Evolutionary conservation across 2,329 filamentous ascomycete species (phyloP), one percentile per base, ranked within the genome.

Genomic region (Epichloe baconii): DNA sequence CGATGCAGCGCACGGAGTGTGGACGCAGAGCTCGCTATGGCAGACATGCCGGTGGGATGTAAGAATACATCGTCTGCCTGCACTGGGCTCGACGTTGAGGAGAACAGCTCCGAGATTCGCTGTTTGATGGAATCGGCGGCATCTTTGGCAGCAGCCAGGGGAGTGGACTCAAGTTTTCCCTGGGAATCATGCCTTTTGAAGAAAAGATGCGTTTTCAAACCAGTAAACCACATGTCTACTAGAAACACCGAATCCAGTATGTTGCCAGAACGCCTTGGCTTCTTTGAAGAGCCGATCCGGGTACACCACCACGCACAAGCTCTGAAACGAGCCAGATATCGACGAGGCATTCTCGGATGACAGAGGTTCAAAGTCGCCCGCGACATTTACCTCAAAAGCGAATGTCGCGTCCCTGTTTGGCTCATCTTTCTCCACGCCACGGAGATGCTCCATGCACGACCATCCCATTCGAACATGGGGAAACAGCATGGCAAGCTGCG

Each of bases 31-130:
- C 59, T 58, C 5, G 56, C 56, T 14, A 80, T 72, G n/a, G 70
- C 67, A 2, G 71, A 69, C 76, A 79, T 80, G 19, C 76, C 76
- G 2, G 69, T 72, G 12, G 68, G 67, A 54, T 72, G 77, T 4
- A 79, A 62, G 46, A 68, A 76, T 0, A 79, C 67, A 55, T 77
- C 71, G 2, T 59, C 53, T 5, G 15, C n/a, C 6, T 17, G 17
- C 4, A 59, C n/a, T 11, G 12, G 34, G 35, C 40, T 49, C 7
- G 37, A 38, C 11, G 52, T 56, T 1, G 60, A 58, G 0, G 58
- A 58, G 0, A 58, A 46, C 5, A 61, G 44, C n/a, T 46, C 40
- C 2, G 56, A 56, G 37, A 64, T 59, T 14, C 54, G 52, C 38
- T 48, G 50, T 11, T 50, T 52, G 2, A 64, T 51, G 1, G 10